Conservation (phyloP, 2,329 filamentous ascomycete genomes). For the Colletotrichum incanum region DNA sequence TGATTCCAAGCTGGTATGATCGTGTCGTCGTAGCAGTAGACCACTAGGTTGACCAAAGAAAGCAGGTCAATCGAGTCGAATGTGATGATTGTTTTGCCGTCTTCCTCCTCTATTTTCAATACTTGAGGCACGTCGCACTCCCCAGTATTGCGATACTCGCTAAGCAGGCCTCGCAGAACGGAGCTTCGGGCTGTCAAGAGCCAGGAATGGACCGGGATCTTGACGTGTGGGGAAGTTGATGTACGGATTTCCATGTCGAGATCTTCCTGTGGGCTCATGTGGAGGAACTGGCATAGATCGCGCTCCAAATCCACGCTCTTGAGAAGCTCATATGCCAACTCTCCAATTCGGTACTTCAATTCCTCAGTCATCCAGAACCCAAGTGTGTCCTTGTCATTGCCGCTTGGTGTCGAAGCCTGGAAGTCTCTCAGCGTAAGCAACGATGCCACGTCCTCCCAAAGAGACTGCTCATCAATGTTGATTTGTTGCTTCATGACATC, state of each 20-base stretch:
- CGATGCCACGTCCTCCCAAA: conserved; percentile 82
- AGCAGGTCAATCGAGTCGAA: conserved; percentile 82
- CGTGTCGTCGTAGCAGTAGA: conserved; percentile 86
- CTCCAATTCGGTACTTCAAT: conserved; percentile 68
- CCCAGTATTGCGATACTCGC: conserved; percentile 69
- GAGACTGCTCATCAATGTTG: conserved; percentile 73
- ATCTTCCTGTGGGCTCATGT: conserved; percentile 56
- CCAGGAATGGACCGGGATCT: conserved; percentile 87
- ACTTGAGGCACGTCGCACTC: conserved; percentile 73
- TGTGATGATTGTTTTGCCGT: conserved; percentile 71
- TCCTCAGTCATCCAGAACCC: conserved; percentile 59
- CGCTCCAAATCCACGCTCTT: conserved; percentile 76
- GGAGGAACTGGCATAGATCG: conserved; percentile 69
- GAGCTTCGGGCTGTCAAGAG: conserved; percentile 82
- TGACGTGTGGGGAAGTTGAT: conserved; percentile 76
- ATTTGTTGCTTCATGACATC: conserved; percentile 84
- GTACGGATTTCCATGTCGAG: conserved; percentile 65
- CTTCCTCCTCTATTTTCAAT: conserved; percentile 67
- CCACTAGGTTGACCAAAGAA: conserved; percentile 82
- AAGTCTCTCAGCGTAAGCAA: conserved; percentile 80
- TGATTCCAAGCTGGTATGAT: conserved; percentile 91
- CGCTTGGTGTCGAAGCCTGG: conserved; percentile 56
- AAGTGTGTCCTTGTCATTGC: conserved; percentile 57
- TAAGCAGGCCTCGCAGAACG: conserved; percentile 74
- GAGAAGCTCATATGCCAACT: conserved; percentile 68